phyloP scores from a whole-genome alignment of 306 rosid genomes.

The Casuarina equisetifolia region DNA sequence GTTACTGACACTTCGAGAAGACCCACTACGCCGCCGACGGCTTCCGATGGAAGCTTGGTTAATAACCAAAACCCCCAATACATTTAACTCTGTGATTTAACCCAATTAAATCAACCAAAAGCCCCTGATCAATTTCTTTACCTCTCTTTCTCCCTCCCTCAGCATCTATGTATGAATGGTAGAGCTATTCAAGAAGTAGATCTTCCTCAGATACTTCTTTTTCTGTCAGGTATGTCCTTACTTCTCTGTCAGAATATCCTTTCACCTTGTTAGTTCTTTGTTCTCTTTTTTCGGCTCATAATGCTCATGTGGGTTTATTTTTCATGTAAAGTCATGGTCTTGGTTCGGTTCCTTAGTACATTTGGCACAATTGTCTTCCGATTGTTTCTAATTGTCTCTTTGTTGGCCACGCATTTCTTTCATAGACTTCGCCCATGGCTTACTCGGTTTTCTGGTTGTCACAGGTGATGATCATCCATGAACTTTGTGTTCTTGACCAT shows the following conservation, averaged over 20 bases:
- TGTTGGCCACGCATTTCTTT: constrained; percentile 22
- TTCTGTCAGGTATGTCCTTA: constrained; percentile 40
- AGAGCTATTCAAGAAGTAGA: constrained; percentile 32
- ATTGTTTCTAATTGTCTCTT: constrained; percentile 20
- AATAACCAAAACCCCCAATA: background rate
- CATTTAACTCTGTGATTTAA: constrained; percentile 4
- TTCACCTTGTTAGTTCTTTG: constrained; percentile 21
- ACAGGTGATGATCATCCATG: constrained; percentile 2
- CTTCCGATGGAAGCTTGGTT: background rate
- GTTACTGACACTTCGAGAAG: constrained; percentile 30
- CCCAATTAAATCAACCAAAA: constrained; percentile 24
- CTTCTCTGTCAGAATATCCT: background rate
- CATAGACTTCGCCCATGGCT: background rate
- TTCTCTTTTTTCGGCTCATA: constrained; percentile 15
- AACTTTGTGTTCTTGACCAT: constrained; percentile 12
- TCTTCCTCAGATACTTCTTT: constrained; percentile 35
- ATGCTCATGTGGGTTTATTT: constrained; percentile 22
- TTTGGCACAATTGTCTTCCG: constrained; percentile 20
- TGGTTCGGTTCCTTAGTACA: constrained; percentile 24
- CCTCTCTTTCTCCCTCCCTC: constrained; percentile 14
- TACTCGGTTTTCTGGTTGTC: constrained; percentile 10
- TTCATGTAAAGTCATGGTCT: constrained; percentile 32
- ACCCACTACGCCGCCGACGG: constrained; percentile 23
- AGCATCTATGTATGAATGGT: constrained; percentile 15
- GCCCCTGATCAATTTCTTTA: constrained; percentile 20